Evolutionary conservation across 2,329 filamentous ascomycete genomes (phyloP).

Genomic region (Ophiostoma novo-ulmi): DNA sequence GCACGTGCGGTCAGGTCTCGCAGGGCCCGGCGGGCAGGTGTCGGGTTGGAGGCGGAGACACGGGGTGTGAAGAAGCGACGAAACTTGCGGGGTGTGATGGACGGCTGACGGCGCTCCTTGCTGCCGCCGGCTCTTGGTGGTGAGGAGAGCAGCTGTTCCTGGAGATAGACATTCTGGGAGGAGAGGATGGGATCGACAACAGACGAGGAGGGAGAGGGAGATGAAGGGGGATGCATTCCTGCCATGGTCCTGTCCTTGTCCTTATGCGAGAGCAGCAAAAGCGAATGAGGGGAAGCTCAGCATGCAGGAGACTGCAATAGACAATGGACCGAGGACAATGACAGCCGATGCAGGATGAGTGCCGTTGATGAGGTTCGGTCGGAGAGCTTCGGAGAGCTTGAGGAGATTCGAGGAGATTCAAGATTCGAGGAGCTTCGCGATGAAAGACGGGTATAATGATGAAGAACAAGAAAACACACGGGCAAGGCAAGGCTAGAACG

Average conservation of each 20-base stretch:
- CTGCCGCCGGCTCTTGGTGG: constrained; percentile 29
- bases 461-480: background rate
- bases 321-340: background rate
- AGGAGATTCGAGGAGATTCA: background rate
- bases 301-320: background rate
- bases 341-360: background rate
- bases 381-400: background rate
- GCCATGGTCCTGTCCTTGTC: constrained; percentile 27
- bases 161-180: constrained; percentile 2
- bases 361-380: background rate
- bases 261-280: background rate
- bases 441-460: background rate
- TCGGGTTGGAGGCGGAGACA: constrained; percentile 36
- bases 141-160: constrained; percentile 27
- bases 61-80: constrained; percentile 49
- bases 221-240: constrained; percentile 16
- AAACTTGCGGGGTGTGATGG: constrained; percentile 52
- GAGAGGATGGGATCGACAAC: constrained; percentile 15
- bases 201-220: constrained; percentile 17
- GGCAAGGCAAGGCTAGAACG: background rate
- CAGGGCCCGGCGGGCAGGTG: constrained; percentile 39
- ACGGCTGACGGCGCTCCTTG: constrained; percentile 48
- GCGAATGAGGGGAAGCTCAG: background rate
- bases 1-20: constrained; percentile 39
- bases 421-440: background rate